Conservation (phyloP, 352 stramenopile genomes). For the Phytophthora sp. region DNA sequence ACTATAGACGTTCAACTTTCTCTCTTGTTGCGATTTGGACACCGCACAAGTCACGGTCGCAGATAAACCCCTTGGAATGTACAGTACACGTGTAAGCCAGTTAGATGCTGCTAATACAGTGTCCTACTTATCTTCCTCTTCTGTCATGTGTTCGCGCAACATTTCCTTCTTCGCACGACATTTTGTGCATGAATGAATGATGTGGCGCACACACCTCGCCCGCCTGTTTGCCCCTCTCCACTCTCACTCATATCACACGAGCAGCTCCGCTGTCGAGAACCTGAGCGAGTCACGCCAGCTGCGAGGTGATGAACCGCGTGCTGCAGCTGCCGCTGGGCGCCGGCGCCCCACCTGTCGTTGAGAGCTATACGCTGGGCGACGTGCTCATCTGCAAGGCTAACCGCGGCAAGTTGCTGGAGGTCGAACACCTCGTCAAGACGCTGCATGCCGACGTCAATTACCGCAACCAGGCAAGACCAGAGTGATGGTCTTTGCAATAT, state of each 20-base stretch:
- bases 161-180: too few species aligned
- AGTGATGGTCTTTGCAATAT: constrained; percentile 6
- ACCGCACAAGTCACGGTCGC: too few species aligned
- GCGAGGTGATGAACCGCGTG: constrained; percentile 58
- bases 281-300: constrained; percentile 25
- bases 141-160: too few species aligned
- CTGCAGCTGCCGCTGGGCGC: constrained; percentile 66
- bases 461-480: constrained; percentile 70
- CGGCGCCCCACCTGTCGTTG: constrained; percentile 52
- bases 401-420: constrained; percentile 82
- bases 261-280: constrained; percentile 28
- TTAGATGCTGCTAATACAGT: too few species aligned
- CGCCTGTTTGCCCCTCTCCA: constrained; percentile 27
- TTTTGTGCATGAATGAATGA: too few species aligned
- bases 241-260: constrained; percentile 22
- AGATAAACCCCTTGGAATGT: too few species aligned
- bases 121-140: too few species aligned
- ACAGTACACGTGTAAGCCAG: too few species aligned
- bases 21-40: too few species aligned
- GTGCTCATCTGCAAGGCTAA: constrained; percentile 88
- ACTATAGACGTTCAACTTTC: too few species aligned
- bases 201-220: constrained; percentile 28
- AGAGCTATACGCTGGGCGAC: constrained; percentile 86
- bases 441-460: constrained; percentile 87
- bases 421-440: constrained; percentile 76